Base-by-base conservation (phyloP, 306 rosid genomes). In the Parietaria judaica region DNA sequence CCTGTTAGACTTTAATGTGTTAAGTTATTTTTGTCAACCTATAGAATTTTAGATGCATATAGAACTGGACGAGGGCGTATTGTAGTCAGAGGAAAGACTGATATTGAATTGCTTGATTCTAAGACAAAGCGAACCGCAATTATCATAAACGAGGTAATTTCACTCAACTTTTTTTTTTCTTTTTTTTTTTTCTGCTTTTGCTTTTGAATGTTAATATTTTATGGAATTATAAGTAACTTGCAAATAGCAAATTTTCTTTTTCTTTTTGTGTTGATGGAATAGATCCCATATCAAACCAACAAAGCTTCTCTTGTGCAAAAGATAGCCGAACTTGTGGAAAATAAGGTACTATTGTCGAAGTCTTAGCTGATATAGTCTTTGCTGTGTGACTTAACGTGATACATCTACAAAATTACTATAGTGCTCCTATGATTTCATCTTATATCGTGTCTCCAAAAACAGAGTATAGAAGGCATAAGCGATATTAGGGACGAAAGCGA, bases 401-500 rank as follows among this genome's bases (percentile, higher is more conserved):
- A 23, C 7, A 43, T 14, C 38, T 60, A 59, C 14, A 23, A 41
- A 41, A 8, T 5, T 41, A 41, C 3, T 5, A 8, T 41, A 41
- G 6, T 41, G 45, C 9, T 5, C 45, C 63, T 8, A 36, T 49
- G 55, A 44, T 31, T 36, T 65, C 36, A 43, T 68, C 6, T 67
- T 54, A 54, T 37, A 53, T n/a, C 56, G 15, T 23, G 66, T 43
- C 9, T 48, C 10, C 7, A 16, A 38, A 15, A 60, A 56, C 94
- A 92, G 98, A 86, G 61, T 70, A 63, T 92, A 54, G 99, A 92
- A 14, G 95, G 99, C 54, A 79, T 92, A 70, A 76, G 95, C 72
- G 99, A 92, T 80, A 84, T 92, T 61, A 86, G 96, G 70, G 99
- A 92, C 68, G 99, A 92, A 67, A 88, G 95, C 73, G 99, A 92